phyloP scores from a whole-genome alignment of 768 basidiomycete genomes.

The Strobilomyces echinocephalus region DNA sequence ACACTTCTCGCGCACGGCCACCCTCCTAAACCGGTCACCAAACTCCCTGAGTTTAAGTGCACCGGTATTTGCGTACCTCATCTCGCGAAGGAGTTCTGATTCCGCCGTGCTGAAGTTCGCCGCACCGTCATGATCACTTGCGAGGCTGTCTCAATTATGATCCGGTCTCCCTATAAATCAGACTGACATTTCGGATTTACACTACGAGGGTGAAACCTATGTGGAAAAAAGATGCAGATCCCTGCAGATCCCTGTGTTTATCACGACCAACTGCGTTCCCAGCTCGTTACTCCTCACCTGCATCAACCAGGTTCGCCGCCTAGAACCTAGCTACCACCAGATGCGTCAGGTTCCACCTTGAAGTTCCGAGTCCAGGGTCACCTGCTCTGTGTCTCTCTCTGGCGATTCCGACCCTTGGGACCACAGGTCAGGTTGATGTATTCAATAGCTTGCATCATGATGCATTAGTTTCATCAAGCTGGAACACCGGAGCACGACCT shows the following conservation, averaged over 20 bases:
- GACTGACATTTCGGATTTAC: conserved; percentile 14
- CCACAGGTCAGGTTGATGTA: conserved; percentile 1
- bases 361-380: conserved; percentile 13
- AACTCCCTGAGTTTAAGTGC: conserved; percentile 8
- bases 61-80: conserved; percentile 10
- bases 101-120: not conserved
- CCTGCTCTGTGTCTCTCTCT: conserved; percentile 2
- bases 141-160: conserved; percentile 16
- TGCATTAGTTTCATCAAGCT: conserved; percentile 7
- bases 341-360: not conserved
- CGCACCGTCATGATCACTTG: conserved; percentile 8
- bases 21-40: conserved; percentile 12
- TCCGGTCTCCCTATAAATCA: conserved; percentile 12
- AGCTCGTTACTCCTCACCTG: conserved; percentile 10
- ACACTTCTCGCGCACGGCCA: not conserved
- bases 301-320: not conserved
- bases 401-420: conserved; percentile 5
- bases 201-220: conserved; percentile 10
- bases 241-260: conserved; percentile 20
- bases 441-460: conserved; percentile 2
- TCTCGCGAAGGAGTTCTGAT: conserved; percentile 15
- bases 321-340: not conserved
- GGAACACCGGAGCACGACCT: conserved; percentile 4
- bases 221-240: conserved; percentile 13
- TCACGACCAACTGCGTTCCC: conserved; percentile 16